Percentiles rank a stretch among this genome's conserved stretches.
Evolutionary conservation across 257 asterid genomes (phyloP).

Genomic region (Solanum infundibuliforme): DNA sequence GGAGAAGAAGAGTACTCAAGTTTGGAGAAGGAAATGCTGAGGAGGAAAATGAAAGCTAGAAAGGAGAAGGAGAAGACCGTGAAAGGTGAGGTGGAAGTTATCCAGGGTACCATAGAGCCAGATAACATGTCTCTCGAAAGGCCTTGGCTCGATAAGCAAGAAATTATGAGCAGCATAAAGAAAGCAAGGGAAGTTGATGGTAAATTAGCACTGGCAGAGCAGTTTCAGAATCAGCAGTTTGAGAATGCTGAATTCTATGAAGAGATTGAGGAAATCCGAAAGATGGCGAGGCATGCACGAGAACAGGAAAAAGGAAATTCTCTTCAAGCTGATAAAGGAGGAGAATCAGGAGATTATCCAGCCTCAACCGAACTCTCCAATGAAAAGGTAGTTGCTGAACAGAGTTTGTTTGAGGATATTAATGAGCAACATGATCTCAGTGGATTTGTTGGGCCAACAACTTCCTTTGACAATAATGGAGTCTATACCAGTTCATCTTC

Average conservation of each 20-base stretch:
- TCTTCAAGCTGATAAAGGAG: slow-evolving; percentile 11
- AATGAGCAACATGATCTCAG: slow-evolving; percentile 17
- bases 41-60: slow-evolving; percentile 64
- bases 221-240: slow-evolving; percentile 5
- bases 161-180: slow-evolving; percentile 34
- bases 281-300: slow-evolving; percentile 66
- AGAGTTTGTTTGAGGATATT: not conserved
- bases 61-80: slow-evolving; percentile 31
- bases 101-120: slow-evolving; percentile 32
- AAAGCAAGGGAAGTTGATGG: slow-evolving; percentile 31
- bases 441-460: slow-evolving; percentile 11
- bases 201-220: slow-evolving; percentile 10
- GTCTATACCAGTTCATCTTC: slow-evolving; percentile 9
- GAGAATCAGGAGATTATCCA: slow-evolving; percentile 22
- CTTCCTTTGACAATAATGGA: slow-evolving; percentile 16
- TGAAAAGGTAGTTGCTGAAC: slow-evolving; percentile 4
- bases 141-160: slow-evolving; percentile 76
- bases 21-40: slow-evolving; percentile 70
- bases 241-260: slow-evolving; percentile 23
- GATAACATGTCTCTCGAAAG: slow-evolving; percentile 20
- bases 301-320: slow-evolving; percentile 44
- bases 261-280: slow-evolving; percentile 53
- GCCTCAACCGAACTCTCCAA: slow-evolving; percentile 11
- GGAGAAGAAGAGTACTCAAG: slow-evolving; percentile 30
- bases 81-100: slow-evolving; percentile 55